Conservation (phyloP, 116 monocot genomes). For the Phalaenopsis hybrid region DNA sequence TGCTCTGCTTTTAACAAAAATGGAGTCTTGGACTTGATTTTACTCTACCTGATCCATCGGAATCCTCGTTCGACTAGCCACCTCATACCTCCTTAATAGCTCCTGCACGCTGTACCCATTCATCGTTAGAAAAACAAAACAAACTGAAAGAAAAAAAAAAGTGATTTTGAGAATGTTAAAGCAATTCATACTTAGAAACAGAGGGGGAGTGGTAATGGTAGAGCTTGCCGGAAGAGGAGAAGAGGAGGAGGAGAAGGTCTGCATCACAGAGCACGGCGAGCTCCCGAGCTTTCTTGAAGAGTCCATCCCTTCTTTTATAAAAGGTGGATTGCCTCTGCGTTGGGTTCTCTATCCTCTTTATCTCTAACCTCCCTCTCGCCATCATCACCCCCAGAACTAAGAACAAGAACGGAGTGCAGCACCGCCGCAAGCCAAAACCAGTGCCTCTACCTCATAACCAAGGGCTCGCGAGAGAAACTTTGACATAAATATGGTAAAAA, state of each 20-base stretch:
- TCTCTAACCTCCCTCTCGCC: constrained; percentile 60
- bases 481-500: constrained; percentile 5
- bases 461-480: background rate
- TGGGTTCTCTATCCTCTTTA: constrained; percentile 69
- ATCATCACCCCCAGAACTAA: constrained; percentile 12
- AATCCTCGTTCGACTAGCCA: constrained; percentile 36
- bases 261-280: constrained; percentile 59
- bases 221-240: constrained; percentile 67
- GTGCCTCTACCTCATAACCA: background rate
- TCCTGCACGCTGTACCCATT: constrained; percentile 14
- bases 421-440: background rate
- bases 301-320: constrained; percentile 77
- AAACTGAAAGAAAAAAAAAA: background rate
- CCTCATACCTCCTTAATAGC: constrained; percentile 51
- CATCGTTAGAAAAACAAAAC: background rate
- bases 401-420: background rate
- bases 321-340: constrained; percentile 70
- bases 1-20: background rate
- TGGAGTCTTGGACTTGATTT: background rate
- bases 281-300: constrained; percentile 74
- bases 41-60: constrained; percentile 18
- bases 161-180: background rate
- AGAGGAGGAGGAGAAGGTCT: constrained; percentile 64
- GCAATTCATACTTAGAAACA: constrained; percentile 24
- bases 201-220: constrained; percentile 53